Evolutionary conservation across 2,329 filamentous ascomycete genomes (phyloP).

Genomic region (Thielaviopsis ethacetica): DNA sequence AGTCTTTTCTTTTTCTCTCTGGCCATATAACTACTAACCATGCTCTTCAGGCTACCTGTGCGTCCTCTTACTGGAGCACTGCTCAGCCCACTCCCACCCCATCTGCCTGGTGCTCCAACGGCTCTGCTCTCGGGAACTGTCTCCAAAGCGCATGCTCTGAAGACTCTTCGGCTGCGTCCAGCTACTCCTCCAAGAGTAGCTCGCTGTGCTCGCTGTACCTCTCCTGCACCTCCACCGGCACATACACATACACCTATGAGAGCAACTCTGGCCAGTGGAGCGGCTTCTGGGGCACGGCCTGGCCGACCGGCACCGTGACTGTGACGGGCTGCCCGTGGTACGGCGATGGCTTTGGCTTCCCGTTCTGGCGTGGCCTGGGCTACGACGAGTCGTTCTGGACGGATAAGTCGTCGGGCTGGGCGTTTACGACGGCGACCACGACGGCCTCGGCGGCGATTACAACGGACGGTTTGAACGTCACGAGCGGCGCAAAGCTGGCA

Average conservation of each 20-base stretch:
- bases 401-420: constrained; percentile 14
- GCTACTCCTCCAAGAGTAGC: constrained; percentile 14
- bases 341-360: constrained; percentile 14
- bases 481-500: constrained; percentile 8
- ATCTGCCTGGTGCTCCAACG: constrained; percentile 13
- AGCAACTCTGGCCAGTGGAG: constrained; percentile 11
- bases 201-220: constrained; percentile 15
- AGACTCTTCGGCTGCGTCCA: constrained; percentile 12
- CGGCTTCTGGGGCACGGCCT: constrained; percentile 11
- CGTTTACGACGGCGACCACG: constrained; percentile 14
- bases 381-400: constrained; percentile 14
- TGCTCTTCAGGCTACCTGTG: constrained; percentile 11
- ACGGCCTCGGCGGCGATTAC: constrained; percentile 11
- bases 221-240: constrained; percentile 14
- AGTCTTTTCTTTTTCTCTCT: constrained; percentile 1
- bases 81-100: constrained; percentile 15
- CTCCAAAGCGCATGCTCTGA: constrained; percentile 15
- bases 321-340: constrained; percentile 17
- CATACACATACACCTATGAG: constrained; percentile 16
- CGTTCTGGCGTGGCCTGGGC: constrained; percentile 15
- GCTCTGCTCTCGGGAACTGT: constrained; percentile 13
- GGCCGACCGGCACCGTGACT: constrained; percentile 14
- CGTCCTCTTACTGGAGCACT: constrained; percentile 16
- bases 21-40: background rate
- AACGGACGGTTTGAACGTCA: constrained; percentile 10